Percentiles rank a stretch among this genome's conserved stretches.
Evolutionary conservation across 768 basidiomycete genomes (phyloP).

Genomic region (Tricholoma hemisulphureum): DNA sequence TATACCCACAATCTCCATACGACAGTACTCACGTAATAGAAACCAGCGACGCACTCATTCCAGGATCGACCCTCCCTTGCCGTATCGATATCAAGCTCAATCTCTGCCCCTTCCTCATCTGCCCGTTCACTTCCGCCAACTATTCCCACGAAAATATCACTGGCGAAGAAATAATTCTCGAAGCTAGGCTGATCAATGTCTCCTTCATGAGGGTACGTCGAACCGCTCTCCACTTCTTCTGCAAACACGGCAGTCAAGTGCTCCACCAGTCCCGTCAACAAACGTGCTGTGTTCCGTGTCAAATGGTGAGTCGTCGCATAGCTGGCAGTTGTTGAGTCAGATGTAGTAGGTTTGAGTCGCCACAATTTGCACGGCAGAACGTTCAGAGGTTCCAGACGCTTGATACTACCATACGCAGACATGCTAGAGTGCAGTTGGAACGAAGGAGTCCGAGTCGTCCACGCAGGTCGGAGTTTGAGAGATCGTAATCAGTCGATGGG

Average conservation of each 20-base stretch:
- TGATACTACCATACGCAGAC: constrained; percentile 75
- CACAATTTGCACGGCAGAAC: constrained; percentile 50
- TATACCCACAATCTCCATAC: background rate
- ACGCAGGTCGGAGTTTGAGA: background rate
- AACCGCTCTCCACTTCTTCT: constrained; percentile 70
- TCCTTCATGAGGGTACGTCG: constrained; percentile 85
- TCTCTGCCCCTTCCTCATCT: constrained; percentile 23
- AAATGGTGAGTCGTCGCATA: constrained; percentile 55
- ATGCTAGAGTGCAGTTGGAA: constrained; percentile 27
- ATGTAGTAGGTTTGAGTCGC: constrained; percentile 23
- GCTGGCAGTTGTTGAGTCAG: constrained; percentile 17
- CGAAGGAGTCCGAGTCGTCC: background rate
- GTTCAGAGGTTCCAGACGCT: constrained; percentile 21
- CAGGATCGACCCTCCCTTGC: constrained; percentile 54
- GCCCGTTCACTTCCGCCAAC: constrained; percentile 20
- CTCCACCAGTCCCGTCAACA: constrained; percentile 51
- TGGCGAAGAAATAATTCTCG: constrained; percentile 73
- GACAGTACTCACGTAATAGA: constrained; percentile 62
- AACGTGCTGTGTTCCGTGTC: constrained; percentile 38
- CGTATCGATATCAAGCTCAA: constrained; percentile 36
- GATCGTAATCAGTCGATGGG: background rate
- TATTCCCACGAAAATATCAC: constrained; percentile 73
- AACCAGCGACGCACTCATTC: constrained; percentile 72
- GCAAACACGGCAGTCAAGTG: constrained; percentile 63
- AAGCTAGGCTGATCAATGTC: constrained; percentile 54